Percentiles rank a stretch among this genome's conserved stretches.
phyloP scores from a whole-genome alignment of 2,329 filamentous ascomycete species.

The Atkinsonella texensis region DNA sequence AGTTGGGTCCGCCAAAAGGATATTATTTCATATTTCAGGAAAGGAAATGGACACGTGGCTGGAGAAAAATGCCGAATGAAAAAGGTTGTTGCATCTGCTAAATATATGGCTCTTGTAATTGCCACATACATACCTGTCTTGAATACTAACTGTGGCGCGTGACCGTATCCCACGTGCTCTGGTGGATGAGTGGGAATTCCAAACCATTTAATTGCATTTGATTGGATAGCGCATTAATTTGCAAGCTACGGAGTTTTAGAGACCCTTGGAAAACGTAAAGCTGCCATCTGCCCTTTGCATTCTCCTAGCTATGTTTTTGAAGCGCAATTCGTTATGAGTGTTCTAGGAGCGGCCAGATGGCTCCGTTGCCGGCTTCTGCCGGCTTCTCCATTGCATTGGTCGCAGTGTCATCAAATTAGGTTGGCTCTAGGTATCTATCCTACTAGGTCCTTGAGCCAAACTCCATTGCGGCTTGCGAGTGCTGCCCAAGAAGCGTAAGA shows the following conservation, averaged over 20 bases:
- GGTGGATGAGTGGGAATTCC: too few species aligned
- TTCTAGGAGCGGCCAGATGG: conserved; percentile 27
- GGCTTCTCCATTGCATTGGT: conserved; percentile 16
- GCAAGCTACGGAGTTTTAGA: neutral
- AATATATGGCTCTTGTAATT: too few species aligned
- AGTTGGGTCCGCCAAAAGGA: too few species aligned
- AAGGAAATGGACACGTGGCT: too few species aligned
- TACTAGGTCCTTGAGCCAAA: conserved; percentile 21
- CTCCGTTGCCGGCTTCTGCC: conserved; percentile 26
- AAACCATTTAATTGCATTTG: too few species aligned
- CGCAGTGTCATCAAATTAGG: conserved; percentile 5
- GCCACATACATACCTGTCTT: too few species aligned
- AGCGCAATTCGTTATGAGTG: conserved; percentile 24
- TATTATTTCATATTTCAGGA: too few species aligned
- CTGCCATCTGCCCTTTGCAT: conserved; percentile 3
- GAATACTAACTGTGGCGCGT: neutral
- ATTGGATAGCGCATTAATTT: too few species aligned
- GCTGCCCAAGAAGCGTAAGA: conserved; percentile 32
- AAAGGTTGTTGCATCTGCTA: too few species aligned
- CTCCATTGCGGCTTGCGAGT: conserved; percentile 15
- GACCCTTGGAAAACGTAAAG: conserved; percentile 14
- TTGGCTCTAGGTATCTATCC: neutral
- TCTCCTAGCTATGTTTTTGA: neutral
- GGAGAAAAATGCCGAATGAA: too few species aligned
- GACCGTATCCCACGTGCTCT: too few species aligned